Base-by-base conservation (phyloP, 371 early-diverging fungal genomes). In the Blyttiomyces sp. region DNA sequence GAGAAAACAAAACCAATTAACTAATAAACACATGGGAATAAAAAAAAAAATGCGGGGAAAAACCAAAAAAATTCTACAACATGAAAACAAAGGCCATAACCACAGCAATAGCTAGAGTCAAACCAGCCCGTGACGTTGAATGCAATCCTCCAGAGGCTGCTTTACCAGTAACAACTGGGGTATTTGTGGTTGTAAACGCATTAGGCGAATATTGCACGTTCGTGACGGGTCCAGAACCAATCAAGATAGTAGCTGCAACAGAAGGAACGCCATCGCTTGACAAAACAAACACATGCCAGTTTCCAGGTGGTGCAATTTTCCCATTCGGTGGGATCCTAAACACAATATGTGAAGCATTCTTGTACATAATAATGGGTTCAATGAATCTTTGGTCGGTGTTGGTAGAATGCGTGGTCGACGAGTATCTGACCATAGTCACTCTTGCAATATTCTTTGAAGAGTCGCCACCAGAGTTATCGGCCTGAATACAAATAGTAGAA, bases 351-450 rank as follows among this genome's bases (percentile, higher is more conserved):
- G 64, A 46, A 31, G 48, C 48, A 24, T 59, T 59, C 33, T n/a
- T 33, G 35, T 44, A 48, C 23, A 54, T 45, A n/a, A 76, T 54
- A n/a, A 39, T 43, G n/a, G 72, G 70, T 36, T 64, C 72, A n/a
- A 73, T 51, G 43, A 73, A 56, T 24, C 77, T 67, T 53, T 73
- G 77, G 61, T 76, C 73, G 43, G 67, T 67, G 60, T 74, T 76
- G 33, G 67, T 62, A 19, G 49, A 34, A 66, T 76, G 76, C 13
- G 76, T 76, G n/a, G 64, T 66, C 23, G 73, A 59, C 19, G 72
- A 54, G 66, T 69, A 72, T 6, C 77, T 63, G 42, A 70, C 52
- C 19, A 72, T 31, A 26, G 61, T 57, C 36, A 72, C 65, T 21
- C 55, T 32, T 6, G 43, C 33, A 31, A 63, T 51, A n/a, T n/a